Evolutionary conservation across 2,329 filamentous ascomycete species (phyloP), one percentile per base, ranked within the genome.

Genomic region (Sphaerulina musiva): DNA sequence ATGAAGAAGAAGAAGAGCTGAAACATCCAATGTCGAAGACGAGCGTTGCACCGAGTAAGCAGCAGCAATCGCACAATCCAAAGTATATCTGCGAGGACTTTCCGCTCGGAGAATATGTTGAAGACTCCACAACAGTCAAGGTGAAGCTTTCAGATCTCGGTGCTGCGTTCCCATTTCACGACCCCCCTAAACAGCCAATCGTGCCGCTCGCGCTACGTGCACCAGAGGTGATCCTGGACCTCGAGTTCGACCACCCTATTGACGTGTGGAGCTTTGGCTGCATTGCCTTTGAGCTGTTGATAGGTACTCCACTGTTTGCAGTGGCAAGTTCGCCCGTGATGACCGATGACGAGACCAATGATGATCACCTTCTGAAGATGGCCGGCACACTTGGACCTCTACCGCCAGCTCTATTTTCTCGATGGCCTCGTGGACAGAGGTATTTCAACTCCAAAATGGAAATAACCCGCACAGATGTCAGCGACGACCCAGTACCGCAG

Each of bases 191-290:
- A 3, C 26, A 40, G 3, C 42, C 43, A 17, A 31, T 39, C 23
- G 43, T 46, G 11, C 46, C 52, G 26, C 6, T 54, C n/a, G 46
- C 46, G 9, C 36, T 55, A 11, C 46, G 53, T 7, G 47, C 53
- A n/a, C 53, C 53, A 9, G 53, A 55, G 34, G 10, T 55, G 14
- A 36, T 51, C 42, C 36, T 55, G n/a, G 14, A 26, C 10, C 17
- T 11, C 42, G 26, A 26, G 9, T 32, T 50, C 42, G 42, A 51
- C 31, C 38, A 51, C 31, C n/a, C 7, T 9, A 42, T 55, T 26
- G 53, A 55, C 29, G 40, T 55, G 6, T 55, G 53, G 53, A 55
- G 47, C 31, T 46, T 46, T 36, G 53, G 32, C 42, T 55, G 53
- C 36, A 39, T 49, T 11, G 34, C 43, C 10, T 44, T 44, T 26